A percentile compares a stretch with the other conserved stretches of the same genome.
phyloP scores from a whole-genome alignment of 176 grass and related monocot species.

The Avena insularis region DNA sequence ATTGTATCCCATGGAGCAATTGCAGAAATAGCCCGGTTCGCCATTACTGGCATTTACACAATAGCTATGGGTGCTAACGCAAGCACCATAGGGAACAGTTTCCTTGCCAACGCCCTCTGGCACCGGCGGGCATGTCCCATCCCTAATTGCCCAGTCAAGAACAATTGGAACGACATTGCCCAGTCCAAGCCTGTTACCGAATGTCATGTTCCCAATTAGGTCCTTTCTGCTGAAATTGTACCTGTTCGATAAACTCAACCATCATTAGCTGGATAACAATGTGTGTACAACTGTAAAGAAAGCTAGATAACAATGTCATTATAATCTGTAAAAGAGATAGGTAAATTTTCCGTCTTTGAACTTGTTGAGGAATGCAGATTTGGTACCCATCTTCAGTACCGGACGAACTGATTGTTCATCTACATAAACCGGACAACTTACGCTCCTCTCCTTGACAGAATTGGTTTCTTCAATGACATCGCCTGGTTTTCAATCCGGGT shows the following conservation, averaged over 20 bases:
- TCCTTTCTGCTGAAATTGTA: background rate
- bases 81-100: background rate
- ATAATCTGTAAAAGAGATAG: too few relatives aligned
- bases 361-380: too few relatives aligned
- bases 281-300: too few relatives aligned
- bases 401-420: too few relatives aligned
- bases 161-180: background rate
- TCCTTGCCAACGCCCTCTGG: background rate
- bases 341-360: too few relatives aligned
- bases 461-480: too few relatives aligned
- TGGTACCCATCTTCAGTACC: too few relatives aligned
- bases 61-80: background rate
- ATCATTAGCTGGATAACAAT: background rate
- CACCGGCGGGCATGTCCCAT: background rate
- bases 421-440: too few relatives aligned
- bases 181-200: background rate
- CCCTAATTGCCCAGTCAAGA: slow-evolving; percentile 2
- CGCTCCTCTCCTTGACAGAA: too few relatives aligned
- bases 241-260: background rate
- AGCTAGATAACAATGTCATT: too few relatives aligned
- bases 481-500: too few relatives aligned
- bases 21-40: background rate
- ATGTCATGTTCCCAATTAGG: background rate
- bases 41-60: background rate
- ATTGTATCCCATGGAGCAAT: slow-evolving; percentile 1